phyloP scores from a whole-genome alignment of 805 yeast genomes.

The Debaryomyces prosopidis region DNA sequence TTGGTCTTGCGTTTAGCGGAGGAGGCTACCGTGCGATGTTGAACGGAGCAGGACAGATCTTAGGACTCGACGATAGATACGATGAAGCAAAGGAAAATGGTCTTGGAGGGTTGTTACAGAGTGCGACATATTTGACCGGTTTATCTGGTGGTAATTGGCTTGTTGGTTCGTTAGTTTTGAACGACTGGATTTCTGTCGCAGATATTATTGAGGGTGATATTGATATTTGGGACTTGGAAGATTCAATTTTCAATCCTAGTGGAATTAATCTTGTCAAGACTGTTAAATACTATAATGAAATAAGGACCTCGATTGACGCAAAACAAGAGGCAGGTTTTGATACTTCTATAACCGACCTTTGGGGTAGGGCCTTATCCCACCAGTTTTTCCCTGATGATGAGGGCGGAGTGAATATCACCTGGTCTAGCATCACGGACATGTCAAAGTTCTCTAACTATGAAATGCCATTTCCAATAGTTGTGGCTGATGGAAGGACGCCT shows the following conservation, averaged over 20 bases:
- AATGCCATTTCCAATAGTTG: conserved; percentile 42
- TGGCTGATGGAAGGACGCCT: conserved; percentile 63
- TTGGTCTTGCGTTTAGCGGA: conserved; percentile 23
- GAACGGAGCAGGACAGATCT: conserved; percentile 41
- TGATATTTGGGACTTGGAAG: conserved; percentile 66
- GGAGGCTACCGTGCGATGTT: conserved; percentile 39
- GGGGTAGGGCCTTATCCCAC: conserved; percentile 40
- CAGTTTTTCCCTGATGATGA: conserved; percentile 26
- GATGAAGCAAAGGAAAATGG: conserved; percentile 25
- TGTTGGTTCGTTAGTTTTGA: conserved; percentile 35
- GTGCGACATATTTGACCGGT: conserved; percentile 38
- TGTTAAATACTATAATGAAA: conserved; percentile 46
- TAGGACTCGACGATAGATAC: conserved; percentile 40
- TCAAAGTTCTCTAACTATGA: conserved; percentile 25
- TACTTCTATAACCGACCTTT: conserved; percentile 36
- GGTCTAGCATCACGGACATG: conserved; percentile 28
- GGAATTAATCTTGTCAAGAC: conserved; percentile 59
- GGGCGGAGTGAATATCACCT: conserved; percentile 31
- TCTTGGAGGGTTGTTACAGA: conserved; percentile 42
- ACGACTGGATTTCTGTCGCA: conserved; percentile 35
- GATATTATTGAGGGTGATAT: conserved; percentile 24
- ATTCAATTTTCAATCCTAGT: conserved; percentile 61
- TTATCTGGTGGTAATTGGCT: conserved; percentile 47
- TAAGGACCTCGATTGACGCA: conserved; percentile 21
- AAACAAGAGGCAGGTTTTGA: conserved; percentile 36